A percentile compares a stretch with the other conserved stretches of the same genome.
Conservation (phyloP, 2,329 filamentous ascomycete genomes). For the Aspergillus aculeatus region DNA sequence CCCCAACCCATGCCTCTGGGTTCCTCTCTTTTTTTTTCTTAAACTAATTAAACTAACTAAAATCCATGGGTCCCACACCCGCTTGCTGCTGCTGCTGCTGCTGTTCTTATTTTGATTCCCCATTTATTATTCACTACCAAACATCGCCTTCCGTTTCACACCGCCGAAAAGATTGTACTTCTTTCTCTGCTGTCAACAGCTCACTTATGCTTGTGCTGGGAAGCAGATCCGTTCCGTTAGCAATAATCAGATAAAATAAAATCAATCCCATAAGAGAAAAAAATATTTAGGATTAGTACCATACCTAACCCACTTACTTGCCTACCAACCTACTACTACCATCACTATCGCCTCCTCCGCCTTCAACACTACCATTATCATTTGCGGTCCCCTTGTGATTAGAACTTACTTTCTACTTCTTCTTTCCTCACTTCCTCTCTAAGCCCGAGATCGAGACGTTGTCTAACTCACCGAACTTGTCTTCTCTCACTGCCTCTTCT, state of each 20-base stretch:
- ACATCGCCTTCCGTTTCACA: background rate
- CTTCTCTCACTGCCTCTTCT: background rate
- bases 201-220: background rate
- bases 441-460: background rate
- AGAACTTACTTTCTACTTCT: background rate
- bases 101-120: constrained; percentile 2
- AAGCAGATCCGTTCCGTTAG: background rate
- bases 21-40: constrained; percentile 7
- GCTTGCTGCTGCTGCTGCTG: background rate
- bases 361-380: background rate
- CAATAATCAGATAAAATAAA: background rate
- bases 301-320: background rate
- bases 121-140: background rate
- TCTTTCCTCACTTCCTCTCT: background rate
- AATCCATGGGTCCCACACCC: background rate
- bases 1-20: background rate
- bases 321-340: no score
- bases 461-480: background rate
- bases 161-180: background rate
- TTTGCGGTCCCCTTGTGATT: background rate
- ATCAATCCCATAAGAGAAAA: background rate
- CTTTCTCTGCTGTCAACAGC: background rate
- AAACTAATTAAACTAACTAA: no score
- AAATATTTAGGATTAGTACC: background rate
- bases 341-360: background rate